Base-by-base conservation (phyloP, 805 yeast genomes). In the Priceomyces fermenticarens region DNA sequence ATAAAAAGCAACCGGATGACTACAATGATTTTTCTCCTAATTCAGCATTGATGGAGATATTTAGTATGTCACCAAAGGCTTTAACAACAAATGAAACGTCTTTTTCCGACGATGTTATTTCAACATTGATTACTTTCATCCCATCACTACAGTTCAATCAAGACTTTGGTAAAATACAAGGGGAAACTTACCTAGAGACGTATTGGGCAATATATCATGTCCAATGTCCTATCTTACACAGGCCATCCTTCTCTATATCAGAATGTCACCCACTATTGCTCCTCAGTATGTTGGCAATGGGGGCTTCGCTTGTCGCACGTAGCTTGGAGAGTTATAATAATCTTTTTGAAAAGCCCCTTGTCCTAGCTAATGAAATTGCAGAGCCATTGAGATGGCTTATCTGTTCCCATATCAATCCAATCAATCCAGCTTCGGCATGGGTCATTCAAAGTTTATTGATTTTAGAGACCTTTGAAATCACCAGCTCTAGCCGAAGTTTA, bases 351-450 rank as follows among this genome's bases (percentile, higher is more conserved):
- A 33, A 35, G 16, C 32, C 36, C 38, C 58, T 51, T 34, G 57
- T 55, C 31, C 60, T 78, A 39, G 75, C 79, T 8, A 65, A 65
- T 48, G 52, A 55, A 38, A 73, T 80, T 8, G 77, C 79, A 1
- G 70, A 57, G 32, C 82, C 91, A 0, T 58, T 86, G 16, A 63
- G 95, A 39, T 82, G 83, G 77, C 62, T 75, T 11, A 69, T 87
- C 5, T 86, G 86, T 54, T 73, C 81, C 20, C 75, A 80, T 27
- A 76, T 77, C 4, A 83, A 80, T 41, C 84, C 83, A 53, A 78
- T 76, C 42, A 83, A 90, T 0, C 93, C 95, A 1, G 82, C 88
- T 0, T 70, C 72, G 43, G 65, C 82, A 3, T 86, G 88, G 81
- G 76, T 87, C 8, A 69, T 87, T 33, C 95, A 87, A 58, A 70